Percentiles rank a stretch among this genome's conserved stretches.
Evolutionary conservation across 306 rosid species (phyloP).

Genomic region (Cyclanthera cordifolia): DNA sequence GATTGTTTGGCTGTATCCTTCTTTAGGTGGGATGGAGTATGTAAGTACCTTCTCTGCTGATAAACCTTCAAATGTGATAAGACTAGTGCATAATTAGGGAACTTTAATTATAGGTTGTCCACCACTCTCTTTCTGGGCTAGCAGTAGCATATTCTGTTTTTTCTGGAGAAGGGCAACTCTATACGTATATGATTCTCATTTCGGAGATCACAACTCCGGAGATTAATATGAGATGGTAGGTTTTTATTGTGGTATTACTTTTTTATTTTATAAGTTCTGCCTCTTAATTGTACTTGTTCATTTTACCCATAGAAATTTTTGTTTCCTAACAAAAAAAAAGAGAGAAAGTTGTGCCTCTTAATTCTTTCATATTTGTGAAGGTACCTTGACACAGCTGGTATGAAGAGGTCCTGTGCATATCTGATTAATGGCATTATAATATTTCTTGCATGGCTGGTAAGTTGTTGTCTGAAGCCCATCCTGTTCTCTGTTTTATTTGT

Average conservation of each 20-base stretch:
- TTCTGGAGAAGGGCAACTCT: constrained; percentile 45
- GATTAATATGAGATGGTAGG: constrained; percentile 45
- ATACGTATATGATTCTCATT: constrained; percentile 44
- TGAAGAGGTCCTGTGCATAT: constrained; percentile 39
- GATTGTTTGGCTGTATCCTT: constrained; percentile 40
- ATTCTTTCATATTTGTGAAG: constrained; percentile 21
- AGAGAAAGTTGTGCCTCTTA: too few relatives aligned
- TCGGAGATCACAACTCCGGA: constrained; percentile 45
- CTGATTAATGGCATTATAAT: constrained; percentile 36
- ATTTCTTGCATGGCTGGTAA: constrained; percentile 46
- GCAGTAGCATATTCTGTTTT: constrained; percentile 38
- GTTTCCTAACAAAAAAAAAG: too few relatives aligned
- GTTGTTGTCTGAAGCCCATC: background rate
- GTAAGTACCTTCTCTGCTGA: constrained; percentile 27
- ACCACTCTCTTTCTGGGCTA: constrained; percentile 35
- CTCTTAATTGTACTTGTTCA: background rate
- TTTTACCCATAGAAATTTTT: too few relatives aligned
- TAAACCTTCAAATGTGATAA: background rate
- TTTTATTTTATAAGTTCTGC: background rate
- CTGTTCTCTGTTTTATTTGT: background rate
- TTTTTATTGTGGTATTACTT: background rate
- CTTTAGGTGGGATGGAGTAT: constrained; percentile 44
- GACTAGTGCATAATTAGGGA: background rate
- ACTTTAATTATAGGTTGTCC: constrained; percentile 30
- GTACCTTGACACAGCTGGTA: constrained; percentile 43